Evolutionary conservation across 306 rosid species (phyloP), one percentile per base, ranked within the genome.

Genomic region (Morella rubra): DNA sequence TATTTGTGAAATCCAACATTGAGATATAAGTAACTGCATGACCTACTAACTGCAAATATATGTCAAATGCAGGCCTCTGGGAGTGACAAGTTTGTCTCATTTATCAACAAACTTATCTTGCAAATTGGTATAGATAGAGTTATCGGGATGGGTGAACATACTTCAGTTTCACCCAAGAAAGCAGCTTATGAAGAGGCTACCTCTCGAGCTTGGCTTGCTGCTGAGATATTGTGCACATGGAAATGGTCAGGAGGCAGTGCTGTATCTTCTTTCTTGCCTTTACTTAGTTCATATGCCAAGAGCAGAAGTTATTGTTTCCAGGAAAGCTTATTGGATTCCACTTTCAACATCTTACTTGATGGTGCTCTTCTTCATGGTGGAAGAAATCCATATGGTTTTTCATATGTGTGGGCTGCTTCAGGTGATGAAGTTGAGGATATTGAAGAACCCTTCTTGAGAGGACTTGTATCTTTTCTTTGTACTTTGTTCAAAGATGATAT

Each of bases 141-240:
- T 61, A 12, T 95, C 59, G 87, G 81, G 42, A 64, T 77, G 80
- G 80, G n/a, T 50, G 74, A 70, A 74, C 77, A 32, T 76, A 53
- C 71, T 80, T 73, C 76, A 45, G 80, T 85, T 73, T 66, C 71
- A 66, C 81, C 75, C 45, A 88, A 47, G 50, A 82, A 83, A 81
- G 72, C 74, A 53, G 51, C 78, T 76, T 59, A 80, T 77, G 81
- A 90, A 75, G 90, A 80, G 85, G 81, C 79, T 71, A 84, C 83
- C 51, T 78, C 83, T 72, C 87, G 86, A 79, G 89, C 95, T 44
- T 95, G 97, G 93, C 86, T 95, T 76, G 96, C 90, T 83, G 92
- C 96, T 79, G 98, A 95, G 89, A 85, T 95, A 51, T 79, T 95
- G 70, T 95, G 98, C 88, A 89, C 98, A 8, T 95, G 98, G 98